Conservation (phyloP, 441 rosid species). For the Breynia disticha region DNA sequence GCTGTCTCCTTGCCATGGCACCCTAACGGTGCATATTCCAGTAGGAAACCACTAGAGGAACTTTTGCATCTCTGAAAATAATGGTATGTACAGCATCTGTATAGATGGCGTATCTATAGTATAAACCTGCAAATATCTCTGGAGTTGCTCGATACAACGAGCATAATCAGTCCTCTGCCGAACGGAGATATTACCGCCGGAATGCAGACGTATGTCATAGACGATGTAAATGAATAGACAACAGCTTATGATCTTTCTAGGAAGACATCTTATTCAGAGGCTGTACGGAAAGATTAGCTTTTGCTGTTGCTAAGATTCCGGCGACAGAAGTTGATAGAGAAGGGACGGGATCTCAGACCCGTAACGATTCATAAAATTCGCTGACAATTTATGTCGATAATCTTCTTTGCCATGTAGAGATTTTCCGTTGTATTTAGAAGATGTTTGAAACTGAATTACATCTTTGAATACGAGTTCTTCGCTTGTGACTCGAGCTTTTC, state of each 20-base stretch:
- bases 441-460: too few relatives aligned
- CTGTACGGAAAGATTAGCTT: too few relatives aligned
- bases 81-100: conserved; percentile 10
- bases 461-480: too few relatives aligned
- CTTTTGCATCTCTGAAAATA: neutral
- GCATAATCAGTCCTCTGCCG: neutral
- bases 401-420: too few relatives aligned
- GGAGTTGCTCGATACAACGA: neutral
- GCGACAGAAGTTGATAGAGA: too few relatives aligned
- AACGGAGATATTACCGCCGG: neutral
- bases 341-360: too few relatives aligned
- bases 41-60: neutral
- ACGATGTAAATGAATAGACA: neutral
- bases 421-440: too few relatives aligned
- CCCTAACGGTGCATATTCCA: neutral
- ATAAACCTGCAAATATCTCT: neutral
- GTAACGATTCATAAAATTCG: too few relatives aligned
- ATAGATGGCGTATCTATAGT: conserved; percentile 4
- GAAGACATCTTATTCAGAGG: too few relatives aligned
- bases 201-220: conserved; percentile 2
- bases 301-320: too few relatives aligned
- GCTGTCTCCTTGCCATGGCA: neutral
- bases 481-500: conserved; percentile 37
- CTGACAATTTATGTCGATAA: too few relatives aligned
- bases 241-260: too few relatives aligned